phyloP scores from a whole-genome alignment of 129 eudicot genomes.

The Gnaphalium uliginosum region DNA sequence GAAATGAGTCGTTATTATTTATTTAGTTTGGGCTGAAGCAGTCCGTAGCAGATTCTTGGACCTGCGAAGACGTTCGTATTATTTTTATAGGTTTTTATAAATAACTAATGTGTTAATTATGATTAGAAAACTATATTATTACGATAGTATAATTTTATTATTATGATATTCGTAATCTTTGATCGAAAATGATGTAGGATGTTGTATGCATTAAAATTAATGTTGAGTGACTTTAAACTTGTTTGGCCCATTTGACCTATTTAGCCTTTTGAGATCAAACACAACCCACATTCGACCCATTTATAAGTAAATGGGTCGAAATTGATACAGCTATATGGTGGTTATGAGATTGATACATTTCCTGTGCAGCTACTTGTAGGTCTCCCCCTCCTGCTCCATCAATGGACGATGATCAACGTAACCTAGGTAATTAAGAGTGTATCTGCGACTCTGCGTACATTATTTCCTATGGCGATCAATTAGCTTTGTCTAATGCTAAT shows the following conservation, averaged over 20 bases:
- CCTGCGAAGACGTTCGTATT: background rate
- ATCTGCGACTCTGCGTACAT: background rate
- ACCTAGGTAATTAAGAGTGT: slow-evolving; percentile 40
- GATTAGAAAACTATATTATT: background rate
- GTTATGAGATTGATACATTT: slow-evolving; percentile 10
- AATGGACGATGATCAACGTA: slow-evolving; percentile 37
- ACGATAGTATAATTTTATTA: background rate
- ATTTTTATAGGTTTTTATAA: background rate
- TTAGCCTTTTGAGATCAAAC: background rate
- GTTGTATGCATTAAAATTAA: background rate
- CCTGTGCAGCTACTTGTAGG: slow-evolving; percentile 53
- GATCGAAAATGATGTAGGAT: background rate
- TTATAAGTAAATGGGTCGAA: background rate
- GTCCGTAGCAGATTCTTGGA: background rate
- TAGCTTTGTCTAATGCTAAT: background rate
- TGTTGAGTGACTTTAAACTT: too few species aligned
- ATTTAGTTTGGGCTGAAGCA: background rate
- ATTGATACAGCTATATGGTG: background rate
- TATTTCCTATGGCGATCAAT: background rate
- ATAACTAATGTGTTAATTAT: background rate
- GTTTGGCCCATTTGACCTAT: background rate
- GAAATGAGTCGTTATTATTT: background rate
- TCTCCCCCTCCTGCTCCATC: slow-evolving; percentile 33
- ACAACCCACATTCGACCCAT: background rate
- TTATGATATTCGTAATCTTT: background rate